Evolutionary conservation across 2,329 filamentous ascomycete species (phyloP), one percentile per base, ranked within the genome.

Genomic region (Penicillium brasilianum): DNA sequence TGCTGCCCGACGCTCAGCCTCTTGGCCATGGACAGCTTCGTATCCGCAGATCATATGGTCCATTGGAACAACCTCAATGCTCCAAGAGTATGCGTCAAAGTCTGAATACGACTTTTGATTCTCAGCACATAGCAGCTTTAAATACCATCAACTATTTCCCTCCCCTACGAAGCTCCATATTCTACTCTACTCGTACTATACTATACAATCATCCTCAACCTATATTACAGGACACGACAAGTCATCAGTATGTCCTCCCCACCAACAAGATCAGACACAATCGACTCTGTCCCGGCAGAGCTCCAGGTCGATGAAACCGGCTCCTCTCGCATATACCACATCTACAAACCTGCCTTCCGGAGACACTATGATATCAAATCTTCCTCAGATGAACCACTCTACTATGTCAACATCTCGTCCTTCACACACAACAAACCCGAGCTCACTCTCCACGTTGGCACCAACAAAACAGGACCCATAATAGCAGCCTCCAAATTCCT

Each of bases 401-500:
- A 60, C 37, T 64, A 64, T 25, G 56, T 51, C 3, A 53, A 64
- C 5, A 22, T 66, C 22, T 66, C 65, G 6, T n/a, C 34, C 10
- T 66, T 65, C 22, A 64, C 49, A 6, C 50, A 32, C 25, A 63
- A 59, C 13, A 66, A 68, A 49, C 64, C 65, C 4, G 64, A 65
- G 16, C 22, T 69, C 34, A 64, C 34, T 13, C 46, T 69, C 1
- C 64, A 62, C 20, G 59, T 53, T n/a, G 62, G 66, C 18, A 25
- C 44, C 16, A 64, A 57, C 56, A 50, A 14, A 22, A 5, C 56
- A 44, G 59, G 55, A 1, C 65, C 63, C 13, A 56, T 70, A 32
- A 66, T 70, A 39, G 72, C 68, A 1, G 64, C 64, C 3, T 68
- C 62, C 46, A 72, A 74, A 18, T 71, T 71, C 25, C 14, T 63